Evolutionary conservation across 495 filamentous ascomycete species (phyloP), one percentile per base, ranked within the genome.

Genomic region (Trichoderma parareesei): DNA sequence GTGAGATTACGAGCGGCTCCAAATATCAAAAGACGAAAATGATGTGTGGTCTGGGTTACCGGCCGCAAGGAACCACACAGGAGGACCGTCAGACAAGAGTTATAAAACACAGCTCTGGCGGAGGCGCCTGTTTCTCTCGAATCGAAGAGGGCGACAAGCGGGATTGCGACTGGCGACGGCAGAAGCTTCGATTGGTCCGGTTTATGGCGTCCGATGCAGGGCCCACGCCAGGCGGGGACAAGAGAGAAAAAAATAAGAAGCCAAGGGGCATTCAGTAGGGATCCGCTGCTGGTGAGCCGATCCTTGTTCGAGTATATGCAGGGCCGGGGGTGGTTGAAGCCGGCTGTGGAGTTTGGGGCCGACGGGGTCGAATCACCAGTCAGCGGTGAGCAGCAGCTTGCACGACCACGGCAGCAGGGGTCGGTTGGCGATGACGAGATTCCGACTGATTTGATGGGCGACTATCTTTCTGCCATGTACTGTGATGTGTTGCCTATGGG

Each of bases 161-260:
- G 53, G 53, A 57, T 57, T 57, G 53, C 53, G 53, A 57, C 53
- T 57, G 27, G 18, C 53, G 37, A 57, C 53, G 53, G 53, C 53
- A 57, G 37, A 57, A 10, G 6, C 27, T n/a, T 57, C 33, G 53
- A 57, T 57, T 57, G 53, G 53, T 57, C 18, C 53, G 53, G 20
- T 57, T 57, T 14, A 8, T 11, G 33, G 53, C 27, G 46, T 57
- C 33, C 53, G 53, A 57, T 57, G 10, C 20, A 57, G 53, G 27
- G 53, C 53, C 53, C 27, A 57, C 53, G 53, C 9, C 53, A 57
- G 18, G 53, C 53, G 53, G 53, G 53, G 53, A 57, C 27, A 33
- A n/a, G 20, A 4, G 18, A 57, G 37, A n/a, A 57, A 57, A 37
- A 57, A 57, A 37, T 13, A 57, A 57, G 37, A 35, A 35, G 11